phyloP scores from a whole-genome alignment of 1,284 basidiomycete genomes.

The Ceratobasidium sp. region DNA sequence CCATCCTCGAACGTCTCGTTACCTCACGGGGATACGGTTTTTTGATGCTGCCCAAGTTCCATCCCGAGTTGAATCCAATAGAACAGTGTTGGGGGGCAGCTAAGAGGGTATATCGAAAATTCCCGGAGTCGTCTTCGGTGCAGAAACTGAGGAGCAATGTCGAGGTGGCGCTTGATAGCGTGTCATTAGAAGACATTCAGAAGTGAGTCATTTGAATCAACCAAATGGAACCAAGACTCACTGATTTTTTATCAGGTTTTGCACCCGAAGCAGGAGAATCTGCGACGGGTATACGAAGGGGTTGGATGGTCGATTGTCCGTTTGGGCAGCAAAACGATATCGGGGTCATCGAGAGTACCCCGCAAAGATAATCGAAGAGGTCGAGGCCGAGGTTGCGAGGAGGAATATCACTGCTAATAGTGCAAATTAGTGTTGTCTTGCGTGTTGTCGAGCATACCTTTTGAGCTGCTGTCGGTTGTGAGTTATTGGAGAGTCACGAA shows the following conservation, averaged over 20 bases:
- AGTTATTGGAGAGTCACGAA: too few species aligned
- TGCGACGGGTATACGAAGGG: not conserved
- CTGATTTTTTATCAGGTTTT: not conserved
- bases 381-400: too few species aligned
- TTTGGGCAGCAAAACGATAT: not conserved
- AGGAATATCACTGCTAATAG: too few species aligned
- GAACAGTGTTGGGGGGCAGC: constrained; percentile 43
- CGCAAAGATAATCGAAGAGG: not conserved
- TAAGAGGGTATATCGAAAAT: constrained; percentile 34
- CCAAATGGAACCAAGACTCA: too few species aligned
- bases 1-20: constrained; percentile 32
- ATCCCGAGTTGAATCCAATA: constrained; percentile 44
- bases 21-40: constrained; percentile 5
- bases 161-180: not conserved
- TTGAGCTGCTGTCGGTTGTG: too few species aligned
- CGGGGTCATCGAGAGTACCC: not conserved
- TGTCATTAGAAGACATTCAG: constrained; percentile 4
- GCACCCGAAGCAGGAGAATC: not conserved
- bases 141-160: constrained; percentile 18
- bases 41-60: constrained; percentile 42
- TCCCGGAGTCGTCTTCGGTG: not conserved
- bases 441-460: too few species aligned
- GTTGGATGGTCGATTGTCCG: not conserved
- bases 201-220: constrained; percentile 26
- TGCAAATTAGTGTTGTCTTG: too few species aligned